Evolutionary conservation across 2,329 filamentous ascomycete species (phyloP).

Genomic region (Colletotrichum tanaceti): DNA sequence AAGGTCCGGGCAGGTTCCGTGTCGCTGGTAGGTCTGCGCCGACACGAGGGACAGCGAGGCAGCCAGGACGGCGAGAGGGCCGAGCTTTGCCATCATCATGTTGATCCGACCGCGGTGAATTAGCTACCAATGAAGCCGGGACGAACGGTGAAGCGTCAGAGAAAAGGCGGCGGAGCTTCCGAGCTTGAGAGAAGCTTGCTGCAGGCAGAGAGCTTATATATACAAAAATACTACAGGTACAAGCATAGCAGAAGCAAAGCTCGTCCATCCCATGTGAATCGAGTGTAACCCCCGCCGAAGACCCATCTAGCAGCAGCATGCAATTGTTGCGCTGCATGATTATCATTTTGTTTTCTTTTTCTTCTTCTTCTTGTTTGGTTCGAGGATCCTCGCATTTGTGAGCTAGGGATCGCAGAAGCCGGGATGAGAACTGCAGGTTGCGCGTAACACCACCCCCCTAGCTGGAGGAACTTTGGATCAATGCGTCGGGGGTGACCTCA

Average conservation of each 20-base stretch:
- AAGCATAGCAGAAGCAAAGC: constrained; percentile 16
- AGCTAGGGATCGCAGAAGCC: constrained; percentile 11
- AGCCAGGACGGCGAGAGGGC: constrained; percentile 49
- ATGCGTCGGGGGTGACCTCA: constrained; percentile 30
- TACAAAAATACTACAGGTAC: constrained; percentile 23
- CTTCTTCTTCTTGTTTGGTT: no score
- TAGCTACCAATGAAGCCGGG: constrained; percentile 29
- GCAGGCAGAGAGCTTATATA: constrained; percentile 37
- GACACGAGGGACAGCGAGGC: constrained; percentile 55
- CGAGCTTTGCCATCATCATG: constrained; percentile 55
- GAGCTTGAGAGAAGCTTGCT: constrained; percentile 21
- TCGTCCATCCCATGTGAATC: constrained; percentile 26
- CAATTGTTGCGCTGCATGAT: constrained; percentile 21
- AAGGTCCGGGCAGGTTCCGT: constrained; percentile 68
- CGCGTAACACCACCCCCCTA: constrained; percentile 16
- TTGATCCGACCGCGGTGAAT: constrained; percentile 29
- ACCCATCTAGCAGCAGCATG: constrained; percentile 9
- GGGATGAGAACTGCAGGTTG: constrained; percentile 20
- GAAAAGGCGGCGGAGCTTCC: not conserved
- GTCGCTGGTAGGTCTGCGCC: constrained; percentile 69
- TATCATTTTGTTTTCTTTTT: constrained; percentile 25
- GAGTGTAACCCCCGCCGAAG: constrained; percentile 14
- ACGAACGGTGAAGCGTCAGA: constrained; percentile 25
- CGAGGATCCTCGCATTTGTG: constrained; percentile 30
- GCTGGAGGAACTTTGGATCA: constrained; percentile 27